phyloP scores from a whole-genome alignment of 2,329 filamentous ascomycete genomes.

The Pseudocercospora macadamiae region DNA sequence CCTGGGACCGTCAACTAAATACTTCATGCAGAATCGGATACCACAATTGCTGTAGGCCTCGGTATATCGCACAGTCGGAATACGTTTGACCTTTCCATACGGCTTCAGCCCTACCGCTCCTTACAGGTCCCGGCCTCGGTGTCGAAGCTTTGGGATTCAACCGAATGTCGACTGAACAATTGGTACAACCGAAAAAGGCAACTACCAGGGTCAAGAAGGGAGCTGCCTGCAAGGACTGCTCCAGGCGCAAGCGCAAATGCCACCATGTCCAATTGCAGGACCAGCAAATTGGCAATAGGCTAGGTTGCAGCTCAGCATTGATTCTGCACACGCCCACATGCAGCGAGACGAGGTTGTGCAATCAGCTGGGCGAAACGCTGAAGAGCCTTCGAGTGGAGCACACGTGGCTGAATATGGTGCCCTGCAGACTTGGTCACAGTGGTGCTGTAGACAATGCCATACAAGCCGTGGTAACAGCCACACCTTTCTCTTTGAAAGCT shows the following conservation, averaged over 20 bases:
- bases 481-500: background rate
- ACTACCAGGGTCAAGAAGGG: background rate
- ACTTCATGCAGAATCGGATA: too few relatives aligned
- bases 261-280: background rate
- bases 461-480: background rate
- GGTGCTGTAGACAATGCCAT: background rate
- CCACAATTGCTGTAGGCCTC: too few relatives aligned
- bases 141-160: background rate
- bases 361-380: background rate
- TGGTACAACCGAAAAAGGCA: background rate
- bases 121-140: too few relatives aligned
- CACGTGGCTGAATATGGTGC: conserved; percentile 5
- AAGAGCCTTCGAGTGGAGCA: background rate
- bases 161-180: background rate
- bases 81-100: background rate
- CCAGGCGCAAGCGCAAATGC: background rate
- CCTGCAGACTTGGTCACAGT: background rate
- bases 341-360: background rate
- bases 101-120: background rate
- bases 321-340: background rate
- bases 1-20: too few relatives aligned
- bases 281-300: background rate
- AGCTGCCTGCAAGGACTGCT: conserved; percentile 2
- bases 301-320: background rate
- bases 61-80: too few relatives aligned